phyloP scores from a whole-genome alignment of 1,139 yeast species.

The Protomyces pachydermus region DNA sequence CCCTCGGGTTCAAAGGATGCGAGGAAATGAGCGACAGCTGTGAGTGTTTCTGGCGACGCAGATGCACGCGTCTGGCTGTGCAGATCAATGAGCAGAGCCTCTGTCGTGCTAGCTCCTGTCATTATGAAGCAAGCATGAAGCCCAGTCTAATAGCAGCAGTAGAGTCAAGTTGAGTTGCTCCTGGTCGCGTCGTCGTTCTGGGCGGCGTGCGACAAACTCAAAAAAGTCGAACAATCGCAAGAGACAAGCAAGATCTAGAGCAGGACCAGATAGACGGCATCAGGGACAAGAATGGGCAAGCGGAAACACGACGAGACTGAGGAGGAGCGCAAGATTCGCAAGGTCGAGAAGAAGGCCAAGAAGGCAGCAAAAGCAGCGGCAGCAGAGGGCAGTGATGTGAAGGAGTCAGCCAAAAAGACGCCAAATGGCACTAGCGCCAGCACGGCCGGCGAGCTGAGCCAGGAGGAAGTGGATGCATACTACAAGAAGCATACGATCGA shows the following conservation, averaged over 20 bases:
- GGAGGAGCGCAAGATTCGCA: constrained; percentile 44
- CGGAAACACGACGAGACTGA: constrained; percentile 45
- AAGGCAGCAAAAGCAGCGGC: constrained; percentile 39
- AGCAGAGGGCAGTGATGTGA: constrained; percentile 33
- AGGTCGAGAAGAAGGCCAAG: constrained; percentile 47
- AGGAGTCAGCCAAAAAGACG: not conserved
- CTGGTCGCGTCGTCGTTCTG: not conserved
- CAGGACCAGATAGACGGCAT: constrained; percentile 38
- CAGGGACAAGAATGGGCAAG: constrained; percentile 39
- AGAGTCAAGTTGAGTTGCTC: not conserved
- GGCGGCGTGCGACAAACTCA: not conserved
- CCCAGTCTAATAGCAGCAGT: not conserved
- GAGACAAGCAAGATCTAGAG: not conserved
- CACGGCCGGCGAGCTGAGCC: constrained; percentile 41
- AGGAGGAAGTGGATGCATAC: constrained; percentile 50
- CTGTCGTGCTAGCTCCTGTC: not conserved
- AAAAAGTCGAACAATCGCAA: not conserved
- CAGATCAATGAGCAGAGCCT: not conserved
- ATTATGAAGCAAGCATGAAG: too few species aligned
- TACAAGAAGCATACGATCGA: constrained; percentile 68
- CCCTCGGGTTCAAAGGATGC: not conserved
- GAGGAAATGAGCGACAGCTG: not conserved
- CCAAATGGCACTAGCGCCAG: constrained; percentile 22
- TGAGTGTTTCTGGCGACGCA: not conserved
- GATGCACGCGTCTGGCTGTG: not conserved